A percentile compares a stretch with the other conserved stretches of the same genome.
phyloP scores from a whole-genome alignment of 2,329 filamentous ascomycete species.

The Nakataea oryzae region DNA sequence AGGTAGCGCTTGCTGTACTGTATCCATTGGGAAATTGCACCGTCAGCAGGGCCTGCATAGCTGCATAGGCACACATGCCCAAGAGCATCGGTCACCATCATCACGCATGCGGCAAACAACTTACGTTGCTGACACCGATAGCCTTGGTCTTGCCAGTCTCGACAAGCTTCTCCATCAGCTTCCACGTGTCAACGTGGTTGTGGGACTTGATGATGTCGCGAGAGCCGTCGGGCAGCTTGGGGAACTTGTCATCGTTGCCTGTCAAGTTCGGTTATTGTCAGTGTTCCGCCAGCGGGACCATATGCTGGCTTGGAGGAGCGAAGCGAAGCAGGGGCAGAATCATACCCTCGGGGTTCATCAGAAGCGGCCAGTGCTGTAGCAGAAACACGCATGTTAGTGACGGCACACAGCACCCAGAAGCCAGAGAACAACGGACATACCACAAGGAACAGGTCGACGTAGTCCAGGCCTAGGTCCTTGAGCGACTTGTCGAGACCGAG shows the following conservation, averaged over 20 bases:
- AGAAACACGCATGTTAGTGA: neutral
- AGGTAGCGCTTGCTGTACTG: constrained; percentile 47
- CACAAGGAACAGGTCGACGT: constrained; percentile 71
- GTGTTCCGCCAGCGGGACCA: neutral
- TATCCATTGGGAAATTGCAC: neutral
- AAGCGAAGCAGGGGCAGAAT: neutral
- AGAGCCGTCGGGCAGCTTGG: constrained; percentile 61
- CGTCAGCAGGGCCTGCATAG: neutral
- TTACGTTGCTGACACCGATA: constrained; percentile 46
- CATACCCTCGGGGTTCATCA: constrained; percentile 65
- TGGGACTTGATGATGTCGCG: constrained; percentile 61
- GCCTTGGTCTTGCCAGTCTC: constrained; percentile 44
- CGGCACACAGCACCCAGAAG: neutral
- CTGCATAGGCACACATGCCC: neutral
- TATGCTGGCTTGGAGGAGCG: too few relatives aligned
- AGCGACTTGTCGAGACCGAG: constrained; percentile 63
- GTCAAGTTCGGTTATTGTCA: neutral
- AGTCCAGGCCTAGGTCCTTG: constrained; percentile 63
- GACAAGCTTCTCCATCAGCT: constrained; percentile 59
- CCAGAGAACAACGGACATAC: constrained; percentile 18
- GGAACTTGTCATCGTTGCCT: constrained; percentile 64
- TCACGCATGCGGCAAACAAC: constrained; percentile 6
- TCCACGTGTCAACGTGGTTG: constrained; percentile 69
- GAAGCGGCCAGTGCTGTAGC: constrained; percentile 66
- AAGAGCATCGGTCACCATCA: neutral